Evolutionary conservation across 345 rosid species (phyloP).

Genomic region (Eucalyptus polyanthemos): DNA sequence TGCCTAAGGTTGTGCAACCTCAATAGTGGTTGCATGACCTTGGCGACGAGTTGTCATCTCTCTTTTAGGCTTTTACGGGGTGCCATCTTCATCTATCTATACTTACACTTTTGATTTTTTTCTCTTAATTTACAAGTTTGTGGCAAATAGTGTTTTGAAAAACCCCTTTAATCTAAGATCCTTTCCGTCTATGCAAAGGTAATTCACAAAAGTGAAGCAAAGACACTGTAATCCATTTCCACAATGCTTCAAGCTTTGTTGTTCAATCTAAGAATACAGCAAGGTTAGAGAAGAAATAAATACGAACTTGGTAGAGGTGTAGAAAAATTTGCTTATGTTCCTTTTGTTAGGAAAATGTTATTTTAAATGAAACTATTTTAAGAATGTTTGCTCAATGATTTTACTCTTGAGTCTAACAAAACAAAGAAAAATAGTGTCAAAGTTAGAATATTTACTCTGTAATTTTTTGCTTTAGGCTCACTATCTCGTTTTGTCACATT

Average conservation of each 20-base stretch:
- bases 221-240: not conserved
- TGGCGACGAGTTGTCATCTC: not conserved
- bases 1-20: not conserved
- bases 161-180: no score
- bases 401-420: not conserved
- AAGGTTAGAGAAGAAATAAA: not conserved
- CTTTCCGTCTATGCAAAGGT: not conserved
- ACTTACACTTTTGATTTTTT: not conserved
- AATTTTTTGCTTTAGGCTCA: not conserved
- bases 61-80: not conserved
- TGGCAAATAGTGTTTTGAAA: not conserved
- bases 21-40: not conserved
- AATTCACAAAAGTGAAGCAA: not conserved
- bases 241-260: not conserved
- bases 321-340: not conserved
- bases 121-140: not conserved
- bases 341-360: not conserved
- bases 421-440: not conserved
- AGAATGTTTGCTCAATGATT: not conserved
- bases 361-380: not conserved
- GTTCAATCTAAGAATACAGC: not conserved
- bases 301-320: not conserved
- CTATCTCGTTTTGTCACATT: not conserved
- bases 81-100: no score
- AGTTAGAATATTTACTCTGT: not conserved